Evolutionary conservation across 495 filamentous ascomycete species (phyloP).

Genomic region (Collariella sp.): DNA sequence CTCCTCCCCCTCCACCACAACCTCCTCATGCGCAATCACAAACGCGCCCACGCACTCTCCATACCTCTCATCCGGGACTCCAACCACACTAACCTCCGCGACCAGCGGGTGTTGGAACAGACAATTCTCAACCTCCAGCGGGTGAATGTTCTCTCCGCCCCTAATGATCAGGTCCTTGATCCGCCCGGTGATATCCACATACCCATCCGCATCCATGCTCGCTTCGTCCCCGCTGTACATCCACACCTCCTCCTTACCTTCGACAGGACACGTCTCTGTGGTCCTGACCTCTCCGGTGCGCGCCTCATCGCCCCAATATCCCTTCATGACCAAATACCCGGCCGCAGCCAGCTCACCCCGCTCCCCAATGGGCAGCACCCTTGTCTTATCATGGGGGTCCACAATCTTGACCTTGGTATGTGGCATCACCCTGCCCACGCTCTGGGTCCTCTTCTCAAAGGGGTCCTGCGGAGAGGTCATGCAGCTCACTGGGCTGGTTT

Average conservation of each 20-base stretch:
- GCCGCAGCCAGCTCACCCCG: constrained; percentile 74
- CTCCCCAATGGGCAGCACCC: constrained; percentile 53
- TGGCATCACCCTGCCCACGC: constrained; percentile 69
- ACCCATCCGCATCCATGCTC: constrained; percentile 66
- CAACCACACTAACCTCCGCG: constrained; percentile 70
- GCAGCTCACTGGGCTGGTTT: constrained; percentile 81
- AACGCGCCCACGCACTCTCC: constrained; percentile 86
- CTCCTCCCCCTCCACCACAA: constrained; percentile 24
- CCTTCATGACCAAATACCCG: constrained; percentile 85
- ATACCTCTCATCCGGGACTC: constrained; percentile 72
- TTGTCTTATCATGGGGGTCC: constrained; percentile 45
- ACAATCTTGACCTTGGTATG: constrained; percentile 77
- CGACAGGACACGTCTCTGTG: constrained; percentile 26
- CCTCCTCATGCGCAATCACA: constrained; percentile 47
- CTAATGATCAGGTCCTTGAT: constrained; percentile 90
- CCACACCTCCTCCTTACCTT: constrained; percentile 41
- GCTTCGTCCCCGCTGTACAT: constrained; percentile 82
- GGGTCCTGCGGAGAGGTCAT: constrained; percentile 87
- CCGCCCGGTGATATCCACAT: constrained; percentile 52
- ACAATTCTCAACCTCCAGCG: constrained; percentile 86
- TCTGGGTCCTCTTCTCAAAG: constrained; percentile 64
- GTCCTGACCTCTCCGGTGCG: constrained; percentile 63
- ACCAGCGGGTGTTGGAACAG: constrained; percentile 64
- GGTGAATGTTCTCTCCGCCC: constrained; percentile 94
- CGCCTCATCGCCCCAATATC: constrained; percentile 69